Percentiles rank a stretch among this genome's conserved stretches.
Conservation (phyloP, 1,284 basidiomycete species). For the Cryptococcus wingfieldii region DNA sequence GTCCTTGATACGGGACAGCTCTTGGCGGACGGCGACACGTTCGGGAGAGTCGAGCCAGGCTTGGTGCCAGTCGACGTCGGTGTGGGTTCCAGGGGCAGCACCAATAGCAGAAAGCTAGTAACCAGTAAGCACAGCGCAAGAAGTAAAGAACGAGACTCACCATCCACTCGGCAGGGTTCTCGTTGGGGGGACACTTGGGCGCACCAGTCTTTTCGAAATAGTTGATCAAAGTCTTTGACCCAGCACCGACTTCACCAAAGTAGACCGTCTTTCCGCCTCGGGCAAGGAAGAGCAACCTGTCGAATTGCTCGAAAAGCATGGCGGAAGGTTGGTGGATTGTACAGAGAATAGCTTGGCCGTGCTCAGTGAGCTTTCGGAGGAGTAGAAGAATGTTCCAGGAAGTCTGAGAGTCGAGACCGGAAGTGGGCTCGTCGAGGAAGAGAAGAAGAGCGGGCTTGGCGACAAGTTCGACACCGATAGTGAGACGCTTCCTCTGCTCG, state of each 20-base stretch:
- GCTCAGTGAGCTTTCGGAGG: slow-evolving; percentile 73
- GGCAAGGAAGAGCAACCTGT: slow-evolving; percentile 53
- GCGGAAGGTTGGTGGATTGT: slow-evolving; percentile 66
- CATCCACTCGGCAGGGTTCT: slow-evolving; percentile 53
- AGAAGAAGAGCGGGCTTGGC: slow-evolving; percentile 65
- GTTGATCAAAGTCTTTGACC: slow-evolving; percentile 51
- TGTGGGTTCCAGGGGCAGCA: slow-evolving; percentile 59
- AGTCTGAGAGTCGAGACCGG: slow-evolving; percentile 81
- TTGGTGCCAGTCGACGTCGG: slow-evolving; percentile 67
- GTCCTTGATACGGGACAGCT: slow-evolving; percentile 51
- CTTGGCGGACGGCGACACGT: slow-evolving; percentile 42
- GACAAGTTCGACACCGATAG: slow-evolving; percentile 69
- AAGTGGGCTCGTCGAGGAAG: slow-evolving; percentile 70
- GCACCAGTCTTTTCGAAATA: slow-evolving; percentile 55
- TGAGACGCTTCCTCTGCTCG: slow-evolving; percentile 72
- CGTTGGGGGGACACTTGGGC: slow-evolving; percentile 39
- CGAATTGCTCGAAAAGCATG: slow-evolving; percentile 60
- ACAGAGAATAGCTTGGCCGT: slow-evolving; percentile 67
- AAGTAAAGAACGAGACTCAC: slow-evolving; percentile 5
- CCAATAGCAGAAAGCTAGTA: slow-evolving; percentile 57
- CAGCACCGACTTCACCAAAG: slow-evolving; percentile 55
- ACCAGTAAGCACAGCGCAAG: no score
- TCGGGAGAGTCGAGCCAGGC: slow-evolving; percentile 59
- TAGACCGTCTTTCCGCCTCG: slow-evolving; percentile 56
- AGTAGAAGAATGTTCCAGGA: slow-evolving; percentile 82